phyloP scores from a whole-genome alignment of 345 rosid genomes.

The Camelina neglecta region DNA sequence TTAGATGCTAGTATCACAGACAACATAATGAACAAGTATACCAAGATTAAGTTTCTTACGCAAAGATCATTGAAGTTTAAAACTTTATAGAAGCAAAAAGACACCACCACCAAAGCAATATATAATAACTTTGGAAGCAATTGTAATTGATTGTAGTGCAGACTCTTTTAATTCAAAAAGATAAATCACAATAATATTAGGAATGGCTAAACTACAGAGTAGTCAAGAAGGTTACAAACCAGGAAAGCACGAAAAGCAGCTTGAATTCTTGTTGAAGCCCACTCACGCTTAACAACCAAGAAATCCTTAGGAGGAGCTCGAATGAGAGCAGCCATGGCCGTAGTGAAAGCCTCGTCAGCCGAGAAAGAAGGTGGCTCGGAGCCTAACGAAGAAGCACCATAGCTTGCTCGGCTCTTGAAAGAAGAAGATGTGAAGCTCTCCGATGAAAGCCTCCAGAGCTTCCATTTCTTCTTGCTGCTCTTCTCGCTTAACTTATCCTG shows the following conservation, averaged over 20 bases:
- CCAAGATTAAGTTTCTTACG: background rate
- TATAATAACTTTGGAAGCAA: no score
- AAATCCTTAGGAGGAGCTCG: conserved; percentile 80
- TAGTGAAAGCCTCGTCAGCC: conserved; percentile 55
- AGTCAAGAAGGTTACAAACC: conserved; percentile 45
- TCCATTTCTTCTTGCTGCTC: conserved; percentile 49
- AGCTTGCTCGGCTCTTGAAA: conserved; percentile 41
- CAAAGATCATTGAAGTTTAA: background rate
- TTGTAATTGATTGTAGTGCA: no score
- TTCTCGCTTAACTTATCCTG: conserved; percentile 36
- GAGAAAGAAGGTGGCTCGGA: conserved; percentile 46
- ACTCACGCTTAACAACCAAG: conserved; percentile 64
- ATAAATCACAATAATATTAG: background rate
- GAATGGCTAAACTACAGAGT: background rate
- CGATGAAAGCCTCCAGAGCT: conserved; percentile 47
- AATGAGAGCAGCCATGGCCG: conserved; percentile 76
- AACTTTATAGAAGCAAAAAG: background rate
- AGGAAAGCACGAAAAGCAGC: conserved; percentile 82
- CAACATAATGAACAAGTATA: background rate
- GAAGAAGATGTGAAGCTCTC: conserved; percentile 46
- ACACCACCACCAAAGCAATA: no score
- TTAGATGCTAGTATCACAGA: background rate
- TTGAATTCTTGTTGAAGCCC: conserved; percentile 92
- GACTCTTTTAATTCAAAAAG: background rate
- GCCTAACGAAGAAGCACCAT: conserved; percentile 37